Conservation (phyloP, 1,139 yeast species). For the Meyerozyma carpophila region DNA sequence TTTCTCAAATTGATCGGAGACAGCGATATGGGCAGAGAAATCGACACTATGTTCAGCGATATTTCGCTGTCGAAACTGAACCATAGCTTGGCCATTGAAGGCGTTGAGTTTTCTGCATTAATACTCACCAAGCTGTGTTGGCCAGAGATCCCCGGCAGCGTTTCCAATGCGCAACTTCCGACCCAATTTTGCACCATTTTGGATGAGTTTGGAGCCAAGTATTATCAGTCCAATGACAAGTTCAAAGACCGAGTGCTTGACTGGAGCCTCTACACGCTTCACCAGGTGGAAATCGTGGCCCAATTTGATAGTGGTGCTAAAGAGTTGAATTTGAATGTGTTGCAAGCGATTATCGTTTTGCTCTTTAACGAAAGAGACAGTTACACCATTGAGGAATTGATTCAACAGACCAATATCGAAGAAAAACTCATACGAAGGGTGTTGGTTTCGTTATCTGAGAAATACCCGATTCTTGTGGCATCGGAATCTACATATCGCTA, state of each 20-base stretch:
- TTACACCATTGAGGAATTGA: slow-evolving; percentile 16
- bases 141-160: slow-evolving; percentile 37
- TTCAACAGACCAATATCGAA: slow-evolving; percentile 21
- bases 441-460: slow-evolving; percentile 26
- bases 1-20: slow-evolving; percentile 27
- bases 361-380: slow-evolving; percentile 21
- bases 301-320: slow-evolving; percentile 26
- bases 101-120: slow-evolving; percentile 26
- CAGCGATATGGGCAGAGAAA: slow-evolving; percentile 24
- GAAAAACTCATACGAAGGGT: slow-evolving; percentile 20
- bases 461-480: slow-evolving; percentile 20
- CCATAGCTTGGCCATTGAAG: slow-evolving; percentile 9
- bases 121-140: slow-evolving; percentile 32
- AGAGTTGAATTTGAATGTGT: slow-evolving; percentile 31
- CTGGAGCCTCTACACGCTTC: slow-evolving; percentile 22
- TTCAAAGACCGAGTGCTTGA: slow-evolving; percentile 14
- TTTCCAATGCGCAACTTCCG: slow-evolving; percentile 8
- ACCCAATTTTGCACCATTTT: slow-evolving; percentile 1
- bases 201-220: slow-evolving; percentile 9
- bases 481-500: slow-evolving; percentile 12
- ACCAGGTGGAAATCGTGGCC: slow-evolving; percentile 27
- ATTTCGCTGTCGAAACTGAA: slow-evolving; percentile 16
- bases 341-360: slow-evolving; percentile 33
- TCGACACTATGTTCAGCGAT: slow-evolving; percentile 32
- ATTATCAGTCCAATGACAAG: slow-evolving; percentile 9